A percentile compares a stretch with the other conserved stretches of the same genome.
Conservation (phyloP, 2,329 filamentous ascomycete genomes). For the Thermothelomyces thermophilus region DNA sequence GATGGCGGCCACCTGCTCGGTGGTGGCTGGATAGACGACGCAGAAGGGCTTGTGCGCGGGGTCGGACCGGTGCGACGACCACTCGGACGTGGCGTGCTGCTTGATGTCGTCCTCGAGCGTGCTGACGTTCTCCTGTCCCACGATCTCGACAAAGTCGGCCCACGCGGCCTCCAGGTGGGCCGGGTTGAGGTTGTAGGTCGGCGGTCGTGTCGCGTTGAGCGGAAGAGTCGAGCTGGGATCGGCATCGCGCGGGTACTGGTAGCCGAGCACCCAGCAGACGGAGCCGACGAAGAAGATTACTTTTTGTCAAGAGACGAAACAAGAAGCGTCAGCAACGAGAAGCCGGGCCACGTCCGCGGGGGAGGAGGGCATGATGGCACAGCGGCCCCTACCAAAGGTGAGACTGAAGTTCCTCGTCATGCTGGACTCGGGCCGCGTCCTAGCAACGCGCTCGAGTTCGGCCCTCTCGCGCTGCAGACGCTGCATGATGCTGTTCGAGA, state of each 20-base stretch:
- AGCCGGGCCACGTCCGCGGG: too few relatives aligned
- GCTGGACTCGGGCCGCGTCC: slow-evolving; percentile 33
- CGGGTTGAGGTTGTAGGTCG: slow-evolving; percentile 51
- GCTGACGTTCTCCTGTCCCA: slow-evolving; percentile 59
- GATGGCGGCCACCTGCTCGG: slow-evolving; percentile 76
- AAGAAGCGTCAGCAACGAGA: too few relatives aligned
- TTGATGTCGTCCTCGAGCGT: slow-evolving; percentile 50
- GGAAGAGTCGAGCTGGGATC: slow-evolving; percentile 54
- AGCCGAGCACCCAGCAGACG: slow-evolving; percentile 54
- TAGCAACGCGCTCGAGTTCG: slow-evolving; percentile 40
- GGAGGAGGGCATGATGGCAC: background rate
- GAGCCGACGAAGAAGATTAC: slow-evolving; percentile 47
- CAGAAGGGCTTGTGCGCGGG: slow-evolving; percentile 53
- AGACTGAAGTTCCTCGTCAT: slow-evolving; percentile 38
- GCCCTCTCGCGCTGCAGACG: slow-evolving; percentile 43
- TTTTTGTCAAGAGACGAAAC: slow-evolving; percentile 25
- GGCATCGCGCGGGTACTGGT: slow-evolving; percentile 44
- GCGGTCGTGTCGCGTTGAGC: slow-evolving; percentile 43
- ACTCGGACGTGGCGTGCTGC: slow-evolving; percentile 53
- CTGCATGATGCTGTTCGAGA: slow-evolving; percentile 46
- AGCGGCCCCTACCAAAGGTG: slow-evolving; percentile 41
- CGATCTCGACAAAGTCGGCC: slow-evolving; percentile 59
- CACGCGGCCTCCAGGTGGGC: slow-evolving; percentile 63
- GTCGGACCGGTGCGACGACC: slow-evolving; percentile 52
- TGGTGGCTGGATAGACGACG: slow-evolving; percentile 69